Conservation (phyloP, 148 eudicot genomes). For the Dianthus caryophyllus region DNA sequence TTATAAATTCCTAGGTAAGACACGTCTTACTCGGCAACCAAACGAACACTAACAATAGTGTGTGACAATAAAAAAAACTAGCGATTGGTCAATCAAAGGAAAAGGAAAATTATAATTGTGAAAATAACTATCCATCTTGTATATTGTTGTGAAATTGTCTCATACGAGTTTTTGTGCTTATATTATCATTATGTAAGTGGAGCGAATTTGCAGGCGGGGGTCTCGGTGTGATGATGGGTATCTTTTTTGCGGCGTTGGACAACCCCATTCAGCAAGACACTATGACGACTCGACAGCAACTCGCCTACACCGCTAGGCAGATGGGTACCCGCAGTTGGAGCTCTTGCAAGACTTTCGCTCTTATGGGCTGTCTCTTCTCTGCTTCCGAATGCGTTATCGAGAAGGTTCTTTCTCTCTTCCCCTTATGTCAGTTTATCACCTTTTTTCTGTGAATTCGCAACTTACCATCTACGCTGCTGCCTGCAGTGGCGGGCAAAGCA, state of each 20-base stretch:
- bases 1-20: too few species aligned
- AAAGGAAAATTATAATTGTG: too few species aligned
- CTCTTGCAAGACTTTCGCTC: constrained; percentile 83
- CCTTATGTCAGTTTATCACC: background rate
- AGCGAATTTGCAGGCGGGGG: constrained; percentile 72
- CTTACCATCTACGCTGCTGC: background rate
- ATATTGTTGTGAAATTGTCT: too few species aligned
- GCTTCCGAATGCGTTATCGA: constrained; percentile 84
- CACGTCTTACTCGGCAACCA: too few species aligned
- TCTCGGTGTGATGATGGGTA: constrained; percentile 75
- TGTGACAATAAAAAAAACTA: too few species aligned
- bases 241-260: constrained; percentile 85
- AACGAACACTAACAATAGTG: too few species aligned
- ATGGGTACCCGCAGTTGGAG: constrained; percentile 93
- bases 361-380: constrained; percentile 80
- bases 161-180: too few species aligned
- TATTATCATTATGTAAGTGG: too few species aligned
- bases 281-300: constrained; percentile 70
- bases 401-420: constrained; percentile 41
- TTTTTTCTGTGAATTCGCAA: background rate
- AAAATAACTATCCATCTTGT: too few species aligned
- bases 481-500: constrained; percentile 86
- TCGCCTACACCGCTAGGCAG: constrained; percentile 67
- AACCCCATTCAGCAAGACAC: constrained; percentile 65
- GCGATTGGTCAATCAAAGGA: too few species aligned